Evolutionary conservation across 225 moss, liverwort and hornwort genomes (phyloP).

Genomic region (Pseudoscleropodium purum): DNA sequence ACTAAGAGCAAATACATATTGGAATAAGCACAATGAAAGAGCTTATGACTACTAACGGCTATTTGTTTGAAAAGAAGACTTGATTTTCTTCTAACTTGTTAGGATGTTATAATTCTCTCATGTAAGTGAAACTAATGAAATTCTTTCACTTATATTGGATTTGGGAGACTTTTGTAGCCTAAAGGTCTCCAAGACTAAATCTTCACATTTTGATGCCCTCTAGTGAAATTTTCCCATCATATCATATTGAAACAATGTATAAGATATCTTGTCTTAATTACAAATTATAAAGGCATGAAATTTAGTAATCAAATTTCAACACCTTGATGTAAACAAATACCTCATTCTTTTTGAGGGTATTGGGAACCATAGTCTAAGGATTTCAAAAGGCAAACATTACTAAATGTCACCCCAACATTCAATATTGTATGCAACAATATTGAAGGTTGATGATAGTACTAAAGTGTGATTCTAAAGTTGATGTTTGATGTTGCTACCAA

Average conservation of each 20-base stretch:
- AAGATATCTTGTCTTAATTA: neutral
- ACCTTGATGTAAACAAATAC: neutral
- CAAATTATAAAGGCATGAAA: neutral
- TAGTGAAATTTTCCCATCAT: neutral
- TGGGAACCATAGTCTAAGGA: neutral
- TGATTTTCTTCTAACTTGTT: neutral
- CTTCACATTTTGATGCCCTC: neutral
- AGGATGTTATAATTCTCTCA: neutral
- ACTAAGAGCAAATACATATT: too few species aligned
- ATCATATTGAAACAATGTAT: neutral
- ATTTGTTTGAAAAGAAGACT: too few species aligned
- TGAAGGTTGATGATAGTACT: neutral
- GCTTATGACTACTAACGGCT: too few species aligned
- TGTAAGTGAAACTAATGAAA: neutral
- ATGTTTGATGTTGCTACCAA: neutral
- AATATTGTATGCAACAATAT: neutral
- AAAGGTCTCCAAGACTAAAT: neutral
- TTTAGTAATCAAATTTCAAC: neutral
- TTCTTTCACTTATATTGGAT: neutral
- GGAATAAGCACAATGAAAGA: too few species aligned
- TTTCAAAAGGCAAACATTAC: neutral
- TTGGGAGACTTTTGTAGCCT: neutral
- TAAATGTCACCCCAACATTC: neutral
- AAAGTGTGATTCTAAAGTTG: neutral
- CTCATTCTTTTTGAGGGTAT: accelerated